These are phyloP conservation scores for Exophiala sideris DNA, from an alignment of 2,329 filamentous ascomycete species.

Conservation along the genomic window DNA sequence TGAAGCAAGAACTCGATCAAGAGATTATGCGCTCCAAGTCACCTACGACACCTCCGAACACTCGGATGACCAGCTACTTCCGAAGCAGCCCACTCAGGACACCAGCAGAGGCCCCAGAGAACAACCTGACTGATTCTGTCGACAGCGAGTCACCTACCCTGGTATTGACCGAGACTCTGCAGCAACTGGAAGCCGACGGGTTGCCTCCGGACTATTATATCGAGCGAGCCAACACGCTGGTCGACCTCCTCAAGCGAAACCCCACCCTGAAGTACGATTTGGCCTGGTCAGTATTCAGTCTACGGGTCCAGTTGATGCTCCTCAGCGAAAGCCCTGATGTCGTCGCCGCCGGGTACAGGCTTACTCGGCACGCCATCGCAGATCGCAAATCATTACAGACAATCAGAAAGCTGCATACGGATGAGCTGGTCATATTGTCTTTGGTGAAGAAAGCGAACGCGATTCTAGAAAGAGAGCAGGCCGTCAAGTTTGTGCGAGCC, in stretches of 20 bases:
- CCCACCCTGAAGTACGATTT: slow-evolving; percentile 94
- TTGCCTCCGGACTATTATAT: slow-evolving; percentile 95
- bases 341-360: slow-evolving; percentile 87
- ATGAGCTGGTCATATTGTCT: slow-evolving; percentile 86
- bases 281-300: slow-evolving; percentile 90
- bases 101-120: slow-evolving; percentile 46
- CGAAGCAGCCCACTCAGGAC: slow-evolving; percentile 54
- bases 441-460: slow-evolving; percentile 94
- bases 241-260: slow-evolving; percentile 93
- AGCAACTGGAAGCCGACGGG: slow-evolving; percentile 81
- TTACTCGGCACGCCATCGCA: slow-evolving; percentile 91
- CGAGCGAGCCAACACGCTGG: slow-evolving; percentile 81
- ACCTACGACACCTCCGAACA: slow-evolving; percentile 45
- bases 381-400: slow-evolving; percentile 85
- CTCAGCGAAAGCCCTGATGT: slow-evolving; percentile 94
- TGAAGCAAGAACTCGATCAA: slow-evolving; percentile 57
- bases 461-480: slow-evolving; percentile 95
- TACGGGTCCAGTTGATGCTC: slow-evolving; percentile 92
- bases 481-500: slow-evolving; percentile 89
- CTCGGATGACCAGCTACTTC: slow-evolving; percentile 56
- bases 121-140: slow-evolving; percentile 60
- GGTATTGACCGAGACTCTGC: slow-evolving; percentile 82
- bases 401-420: slow-evolving; percentile 83
- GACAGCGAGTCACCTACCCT: slow-evolving; percentile 81
- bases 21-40: slow-evolving; percentile 59